Base-by-base conservation (phyloP, 2,329 filamentous ascomycete species). In the Zasmidium angulare region DNA sequence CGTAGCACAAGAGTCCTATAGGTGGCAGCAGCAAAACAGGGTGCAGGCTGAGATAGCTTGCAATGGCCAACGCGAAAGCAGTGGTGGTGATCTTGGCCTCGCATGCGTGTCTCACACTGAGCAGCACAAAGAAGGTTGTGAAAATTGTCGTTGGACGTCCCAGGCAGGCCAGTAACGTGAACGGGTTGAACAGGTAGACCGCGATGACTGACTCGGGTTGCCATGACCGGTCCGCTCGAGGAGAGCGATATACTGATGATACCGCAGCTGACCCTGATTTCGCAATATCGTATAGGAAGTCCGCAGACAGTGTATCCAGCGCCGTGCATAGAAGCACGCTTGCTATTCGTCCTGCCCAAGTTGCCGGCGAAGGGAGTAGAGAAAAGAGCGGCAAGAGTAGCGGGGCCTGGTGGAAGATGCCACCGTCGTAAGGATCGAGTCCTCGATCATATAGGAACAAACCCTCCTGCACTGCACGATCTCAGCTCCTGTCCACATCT, bases 391-490 rank as follows among this genome's bases (percentile, higher is more conserved):
- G 91, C 60, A 99, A 86, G 46, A 99, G 84, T 58, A 99, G 82
- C 50, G 95, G 95, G 46, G 93, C 91, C 82, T 88, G 86, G 73
- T 89, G 86, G 71, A 85, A 89, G 64, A 89, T 91, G 69, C 95
- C 95, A 65, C 95, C 95, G 75, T 99, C 92, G 78, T 98, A 99
- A 1, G 95, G 95, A 61, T 92, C 97, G 58, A 98, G 90, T 79
- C 96, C 96, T 75, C 96, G 91, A 65, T 90, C 93, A 76, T 98
- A 98, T 21, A 99, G 86, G 71, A 96, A 99, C 59, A 99, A 80
- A 20, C 95, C 95, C 78, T 99, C 95, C 82, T 98, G 93, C 56
- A 98, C 91, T 96, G 68, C 58, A 50, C 57, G 51, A 20, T 64
- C 66, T 72, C 68, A 72, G 70, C 69, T 68, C 61, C 63, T 69